Percentiles rank a stretch among this genome's conserved stretches.
phyloP scores from a whole-genome alignment of 345 rosid species.

The Salix udensis region DNA sequence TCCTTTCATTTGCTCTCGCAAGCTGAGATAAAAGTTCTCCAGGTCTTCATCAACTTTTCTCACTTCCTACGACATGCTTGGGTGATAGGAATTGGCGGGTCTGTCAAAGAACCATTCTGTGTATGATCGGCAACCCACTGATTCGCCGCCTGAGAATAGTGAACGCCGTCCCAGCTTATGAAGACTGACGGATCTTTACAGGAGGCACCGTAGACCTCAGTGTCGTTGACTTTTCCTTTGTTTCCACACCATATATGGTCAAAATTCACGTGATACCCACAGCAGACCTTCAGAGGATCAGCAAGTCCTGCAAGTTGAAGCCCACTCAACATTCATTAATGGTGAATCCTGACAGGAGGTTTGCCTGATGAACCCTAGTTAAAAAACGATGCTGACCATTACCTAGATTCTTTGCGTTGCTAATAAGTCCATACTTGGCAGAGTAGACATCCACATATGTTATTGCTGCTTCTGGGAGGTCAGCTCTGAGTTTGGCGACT shows the following conservation, averaged over 20 bases:
- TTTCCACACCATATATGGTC: conserved; percentile 60
- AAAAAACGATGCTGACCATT: background rate
- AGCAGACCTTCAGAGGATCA: conserved; percentile 55
- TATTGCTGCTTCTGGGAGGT: conserved; percentile 64
- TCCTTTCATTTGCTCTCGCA: no score
- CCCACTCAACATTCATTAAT: background rate
- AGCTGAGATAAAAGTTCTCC: no score
- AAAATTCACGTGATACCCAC: conserved; percentile 50
- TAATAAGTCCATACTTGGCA: conserved; percentile 69
- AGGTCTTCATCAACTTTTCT: background rate
- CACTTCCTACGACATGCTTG: conserved; percentile 58
- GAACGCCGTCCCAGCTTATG: conserved; percentile 59
- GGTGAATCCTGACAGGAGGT: background rate
- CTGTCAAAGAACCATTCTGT: conserved; percentile 50
- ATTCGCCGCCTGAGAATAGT: conserved; percentile 57
- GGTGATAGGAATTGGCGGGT: conserved; percentile 55
- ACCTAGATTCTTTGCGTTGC: conserved; percentile 61
- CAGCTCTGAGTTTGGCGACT: conserved; percentile 45
- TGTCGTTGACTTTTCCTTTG: conserved; percentile 35
- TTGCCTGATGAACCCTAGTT: no score
- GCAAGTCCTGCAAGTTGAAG: conserved; percentile 35
- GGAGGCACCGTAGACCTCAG: conserved; percentile 38
- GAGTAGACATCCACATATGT: conserved; percentile 75
- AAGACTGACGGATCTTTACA: conserved; percentile 47
- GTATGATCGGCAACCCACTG: conserved; percentile 63